Base-by-base conservation (phyloP, 2,329 filamentous ascomycete species). In the Verticillium klebahnii region DNA sequence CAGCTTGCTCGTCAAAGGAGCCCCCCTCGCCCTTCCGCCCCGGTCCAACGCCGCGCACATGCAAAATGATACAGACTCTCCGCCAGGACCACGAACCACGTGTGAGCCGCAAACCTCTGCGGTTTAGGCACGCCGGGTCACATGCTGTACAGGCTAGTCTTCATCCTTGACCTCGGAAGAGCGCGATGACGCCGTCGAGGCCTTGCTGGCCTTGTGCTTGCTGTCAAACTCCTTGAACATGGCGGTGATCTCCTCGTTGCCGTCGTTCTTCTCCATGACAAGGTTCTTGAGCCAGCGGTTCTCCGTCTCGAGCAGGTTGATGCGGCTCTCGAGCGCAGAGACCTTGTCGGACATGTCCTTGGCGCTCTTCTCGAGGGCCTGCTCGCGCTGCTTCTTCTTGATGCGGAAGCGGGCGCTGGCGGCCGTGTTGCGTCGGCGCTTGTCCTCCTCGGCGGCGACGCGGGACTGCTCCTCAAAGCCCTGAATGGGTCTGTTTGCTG, bases 321-420 rank as follows among this genome's bases (percentile, higher is more conserved):
- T 89, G 62, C 87, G 86, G 69, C 83, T 83, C 76, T 96, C 91
- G 7, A 96, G 82, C 19, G 81, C 80, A 19, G 85, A 81, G 59
- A 93, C 90, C 78, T 93, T 93, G 56, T 95, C 90, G 32, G 86
- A 86, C 77, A 94, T 91, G 68, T 96, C 92, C 75, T 93, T 92
- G 69, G 92, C 89, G 3, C 87, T 89, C 70, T 87, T 87, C 75
- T 94, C 91, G 59, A 96, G 86, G 9, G 91, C 89, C 75, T 93
- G 90, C 80, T 96, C 92, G 58, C 92, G 89, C 78, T 95, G 91
- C 86, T 96, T 96, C 89, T 96, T 96, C 87, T 96, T 96, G 73
- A 95, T 87, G 63, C 92, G 89, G 83, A 96, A 96, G 58, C 92
- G 89, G 19, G 92, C 92, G 67, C 89, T 93, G 61, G 92, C 92